phyloP scores from a whole-genome alignment of 306 rosid species.

The Sicyos baderoa region DNA sequence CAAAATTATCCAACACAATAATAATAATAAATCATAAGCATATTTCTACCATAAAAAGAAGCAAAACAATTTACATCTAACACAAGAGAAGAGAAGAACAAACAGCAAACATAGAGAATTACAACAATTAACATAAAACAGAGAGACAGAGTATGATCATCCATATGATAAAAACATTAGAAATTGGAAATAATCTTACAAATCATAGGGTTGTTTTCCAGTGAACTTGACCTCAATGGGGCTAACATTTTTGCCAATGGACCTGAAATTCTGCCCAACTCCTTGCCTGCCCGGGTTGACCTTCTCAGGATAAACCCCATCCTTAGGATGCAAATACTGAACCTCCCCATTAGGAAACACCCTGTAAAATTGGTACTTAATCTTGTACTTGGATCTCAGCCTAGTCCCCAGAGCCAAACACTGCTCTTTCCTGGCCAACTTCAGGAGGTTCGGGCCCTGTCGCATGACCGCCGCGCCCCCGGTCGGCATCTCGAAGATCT shows the following conservation, averaged over 20 bases:
- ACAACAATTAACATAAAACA: too few relatives aligned
- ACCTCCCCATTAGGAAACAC: constrained; percentile 97
- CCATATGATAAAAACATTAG: too few relatives aligned
- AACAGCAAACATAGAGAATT: not conserved
- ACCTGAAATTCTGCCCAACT: constrained; percentile 77
- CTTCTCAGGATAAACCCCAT: constrained; percentile 91
- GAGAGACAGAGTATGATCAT: too few relatives aligned
- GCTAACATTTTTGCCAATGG: constrained; percentile 54
- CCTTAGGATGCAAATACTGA: constrained; percentile 81
- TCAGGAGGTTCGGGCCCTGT: constrained; percentile 77
- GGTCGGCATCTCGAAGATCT: constrained; percentile 95
- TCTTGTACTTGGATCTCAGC: constrained; percentile 91
- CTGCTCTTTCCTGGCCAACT: constrained; percentile 90
- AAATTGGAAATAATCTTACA: constrained; percentile 25
- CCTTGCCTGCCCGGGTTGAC: constrained; percentile 91
- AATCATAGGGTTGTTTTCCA: constrained; percentile 76
- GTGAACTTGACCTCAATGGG: constrained; percentile 97
- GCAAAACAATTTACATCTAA: not conserved
- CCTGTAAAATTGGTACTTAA: constrained; percentile 92
- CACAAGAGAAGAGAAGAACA: too few relatives aligned
- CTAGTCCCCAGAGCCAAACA: constrained; percentile 80
- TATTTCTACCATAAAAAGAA: not conserved
- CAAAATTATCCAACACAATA: too few relatives aligned
- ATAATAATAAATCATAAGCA: not conserved
- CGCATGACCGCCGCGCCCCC: constrained; percentile 99